Conservation (phyloP, 2,329 filamentous ascomycete species). For the Capronia americana region DNA sequence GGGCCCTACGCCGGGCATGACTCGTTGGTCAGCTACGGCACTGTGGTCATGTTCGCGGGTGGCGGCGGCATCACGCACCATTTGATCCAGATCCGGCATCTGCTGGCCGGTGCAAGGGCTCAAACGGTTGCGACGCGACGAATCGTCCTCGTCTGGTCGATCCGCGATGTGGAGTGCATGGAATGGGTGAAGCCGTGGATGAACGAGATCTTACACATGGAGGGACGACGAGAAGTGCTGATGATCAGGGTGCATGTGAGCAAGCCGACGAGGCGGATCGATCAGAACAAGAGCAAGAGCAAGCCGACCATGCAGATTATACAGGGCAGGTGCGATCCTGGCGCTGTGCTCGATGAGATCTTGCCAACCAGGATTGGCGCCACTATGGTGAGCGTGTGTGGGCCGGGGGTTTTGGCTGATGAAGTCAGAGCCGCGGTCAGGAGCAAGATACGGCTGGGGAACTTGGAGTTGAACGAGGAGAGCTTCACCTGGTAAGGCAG, state of each 20-base stretch:
- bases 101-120: conserved; percentile 59
- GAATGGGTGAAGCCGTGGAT: conserved; percentile 71
- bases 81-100: conserved; percentile 65
- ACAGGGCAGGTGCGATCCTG: conserved; percentile 63
- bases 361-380: conserved; percentile 63
- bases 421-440: conserved; percentile 63
- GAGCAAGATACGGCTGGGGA: conserved; percentile 56
- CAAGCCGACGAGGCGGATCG: conserved; percentile 61
- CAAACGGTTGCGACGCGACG: conserved; percentile 64
- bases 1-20: conserved; percentile 69
- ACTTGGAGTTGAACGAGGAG: conserved; percentile 69
- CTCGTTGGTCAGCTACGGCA: conserved; percentile 66
- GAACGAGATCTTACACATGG: conserved; percentile 67
- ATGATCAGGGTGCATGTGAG: conserved; percentile 68
- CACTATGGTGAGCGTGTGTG: conserved; percentile 67
- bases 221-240: conserved; percentile 64
- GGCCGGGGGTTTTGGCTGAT: conserved; percentile 68
- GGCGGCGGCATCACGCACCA: conserved; percentile 72
- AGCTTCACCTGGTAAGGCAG: conserved; percentile 65
- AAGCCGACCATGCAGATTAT: conserved; percentile 67
- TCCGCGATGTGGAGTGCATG: conserved; percentile 65
- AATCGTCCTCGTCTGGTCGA: conserved; percentile 68
- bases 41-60: conserved; percentile 69
- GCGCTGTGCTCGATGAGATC: conserved; percentile 63
- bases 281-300: conserved; percentile 57